Percentiles rank a stretch among this genome's conserved stretches.
These are phyloP conservation scores for Lichenothelia convexa DNA, from an alignment of 495 filamentous ascomycete genomes.

Conservation along the genomic window DNA sequence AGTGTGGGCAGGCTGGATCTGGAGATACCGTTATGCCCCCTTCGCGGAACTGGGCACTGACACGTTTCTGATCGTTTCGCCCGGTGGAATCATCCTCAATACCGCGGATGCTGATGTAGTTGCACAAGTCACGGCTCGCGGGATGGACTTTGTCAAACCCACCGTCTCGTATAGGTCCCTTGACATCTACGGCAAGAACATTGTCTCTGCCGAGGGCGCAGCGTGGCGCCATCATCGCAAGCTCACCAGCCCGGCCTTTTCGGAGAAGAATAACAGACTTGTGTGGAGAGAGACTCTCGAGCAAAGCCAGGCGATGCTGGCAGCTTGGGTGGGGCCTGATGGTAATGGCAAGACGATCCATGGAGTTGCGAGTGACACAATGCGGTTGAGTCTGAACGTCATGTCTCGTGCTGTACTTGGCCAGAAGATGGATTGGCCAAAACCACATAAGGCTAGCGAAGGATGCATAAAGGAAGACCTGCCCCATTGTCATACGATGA, in stretches of 20 bases:
- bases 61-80: slow-evolving; percentile 36
- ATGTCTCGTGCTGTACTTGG: slow-evolving; percentile 52
- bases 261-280: slow-evolving; percentile 49
- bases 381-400: slow-evolving; percentile 45
- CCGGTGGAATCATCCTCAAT: slow-evolving; percentile 26
- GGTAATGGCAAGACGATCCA: slow-evolving; percentile 22
- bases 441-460: not conserved
- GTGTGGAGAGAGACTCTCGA: slow-evolving; percentile 42
- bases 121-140: slow-evolving; percentile 36
- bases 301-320: slow-evolving; percentile 38
- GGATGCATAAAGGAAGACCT: slow-evolving; percentile 24
- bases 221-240: slow-evolving; percentile 51
- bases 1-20: no score
- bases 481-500: slow-evolving; percentile 37
- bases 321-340: slow-evolving; percentile 26
- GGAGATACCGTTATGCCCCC: no score
- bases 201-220: slow-evolving; percentile 43
- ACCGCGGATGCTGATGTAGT: slow-evolving; percentile 40
- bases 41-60: slow-evolving; percentile 26
- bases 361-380: slow-evolving; percentile 40
- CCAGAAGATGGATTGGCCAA: slow-evolving; percentile 5
- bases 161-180: slow-evolving; percentile 35
- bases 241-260: slow-evolving; percentile 47
- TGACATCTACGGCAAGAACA: slow-evolving; percentile 42
- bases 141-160: slow-evolving; percentile 51